Evolutionary conservation across 768 basidiomycete genomes (phyloP).

Genomic region (Sporobolomyces roseus): DNA sequence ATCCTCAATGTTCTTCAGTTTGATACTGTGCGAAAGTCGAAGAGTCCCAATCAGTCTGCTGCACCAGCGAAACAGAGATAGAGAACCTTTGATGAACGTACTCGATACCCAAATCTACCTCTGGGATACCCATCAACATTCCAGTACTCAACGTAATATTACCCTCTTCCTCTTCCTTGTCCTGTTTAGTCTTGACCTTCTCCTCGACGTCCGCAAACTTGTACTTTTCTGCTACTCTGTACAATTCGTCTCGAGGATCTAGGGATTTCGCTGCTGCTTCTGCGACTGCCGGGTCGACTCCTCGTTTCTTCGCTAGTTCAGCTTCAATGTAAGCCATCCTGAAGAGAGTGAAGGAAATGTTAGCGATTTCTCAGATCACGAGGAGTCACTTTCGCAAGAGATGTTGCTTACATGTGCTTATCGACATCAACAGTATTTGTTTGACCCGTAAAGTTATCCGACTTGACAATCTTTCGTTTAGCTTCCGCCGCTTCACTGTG

Average conservation of each 20-base stretch:
- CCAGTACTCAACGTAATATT: constrained; percentile 87
- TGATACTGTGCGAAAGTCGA: constrained; percentile 59
- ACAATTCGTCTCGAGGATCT: constrained; percentile 75
- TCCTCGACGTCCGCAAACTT: constrained; percentile 41
- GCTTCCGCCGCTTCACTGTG: constrained; percentile 64
- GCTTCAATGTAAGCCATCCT: constrained; percentile 99
- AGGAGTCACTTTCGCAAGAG: not conserved
- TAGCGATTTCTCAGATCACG: not conserved
- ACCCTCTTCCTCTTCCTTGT: constrained; percentile 74
- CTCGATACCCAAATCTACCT: constrained; percentile 99
- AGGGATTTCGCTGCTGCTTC: not conserved
- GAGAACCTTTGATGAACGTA: constrained; percentile 60
- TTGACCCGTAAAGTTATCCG: constrained; percentile 93
- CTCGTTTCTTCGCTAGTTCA: constrained; percentile 73
- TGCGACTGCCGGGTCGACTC: constrained; percentile 39
- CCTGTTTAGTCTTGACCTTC: constrained; percentile 13
- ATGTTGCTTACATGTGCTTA: constrained; percentile 82
- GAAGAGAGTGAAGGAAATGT: not conserved
- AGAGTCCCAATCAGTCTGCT: too few relatives aligned
- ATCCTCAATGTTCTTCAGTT: constrained; percentile 91
- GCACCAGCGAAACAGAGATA: too few relatives aligned
- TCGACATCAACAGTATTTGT: constrained; percentile 94
- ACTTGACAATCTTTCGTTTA: constrained; percentile 53
- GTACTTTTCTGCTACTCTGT: constrained; percentile 61
- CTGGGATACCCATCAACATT: constrained; percentile 97